Base-by-base conservation (phyloP, 106 monocot species). In the Dendrobium officinale region DNA sequence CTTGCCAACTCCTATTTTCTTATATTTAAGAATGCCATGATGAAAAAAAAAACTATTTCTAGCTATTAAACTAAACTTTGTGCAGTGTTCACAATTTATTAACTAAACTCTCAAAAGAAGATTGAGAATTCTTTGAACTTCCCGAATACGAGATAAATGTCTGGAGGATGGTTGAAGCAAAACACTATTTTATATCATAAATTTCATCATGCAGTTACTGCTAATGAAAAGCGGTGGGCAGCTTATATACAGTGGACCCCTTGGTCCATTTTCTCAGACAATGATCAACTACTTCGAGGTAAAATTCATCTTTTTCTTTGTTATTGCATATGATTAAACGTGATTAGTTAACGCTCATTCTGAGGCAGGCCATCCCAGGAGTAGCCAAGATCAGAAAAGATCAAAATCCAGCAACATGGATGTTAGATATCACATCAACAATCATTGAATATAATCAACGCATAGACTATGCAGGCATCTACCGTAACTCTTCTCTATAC, bases 231-330 rank as follows among this genome's bases (percentile, higher is more conserved):
- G 74, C 68, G 97, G 97, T 78, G 97, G 94, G 8, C 83, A 88
- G 78, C 76, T 94, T 43, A 92, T 97, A 27, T 97, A 94, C 72
- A 84, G 83, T n/a, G 97, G 94, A 10, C 77, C 87, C 29, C 79
- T 97, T 66, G 97, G 97, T 31, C 80, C 75, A 55, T 43, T 80
- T 20, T 97, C 94, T 47, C 76, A 72, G 8, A 80, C 87, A 4
- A 84, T 97, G 72, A 88, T 92, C 78, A 75, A 94, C 19, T 97
- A 97, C 75, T 94, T 97, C 81, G 89, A 97, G 84, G 97, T 97
- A 87, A 87, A 43, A 16, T 78, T 54, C 20, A 49, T 40, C 8
- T 4, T 66, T 19, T 51, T 75, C 16, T 15, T 6, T 77, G 4
- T 58, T 31, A 54, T 78, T 55, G 4, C 67, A 29, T 17, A 27